phyloP scores from a whole-genome alignment of 495 filamentous ascomycete genomes.

The Aspergillus biplanus region DNA sequence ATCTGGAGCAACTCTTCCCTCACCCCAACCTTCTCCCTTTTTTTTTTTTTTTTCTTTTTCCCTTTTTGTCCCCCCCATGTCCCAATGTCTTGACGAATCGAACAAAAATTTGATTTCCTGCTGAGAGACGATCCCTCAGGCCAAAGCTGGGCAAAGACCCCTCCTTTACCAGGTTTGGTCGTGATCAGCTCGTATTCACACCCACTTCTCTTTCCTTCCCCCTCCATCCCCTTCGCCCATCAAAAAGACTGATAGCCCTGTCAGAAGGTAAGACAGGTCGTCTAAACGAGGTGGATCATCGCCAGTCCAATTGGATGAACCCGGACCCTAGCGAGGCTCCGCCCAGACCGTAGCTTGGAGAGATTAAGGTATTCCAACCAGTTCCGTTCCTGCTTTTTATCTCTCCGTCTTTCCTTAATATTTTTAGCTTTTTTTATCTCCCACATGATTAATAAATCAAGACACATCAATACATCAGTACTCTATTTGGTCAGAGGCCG shows the following conservation, averaged over 20 bases:
- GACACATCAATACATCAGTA: neutral
- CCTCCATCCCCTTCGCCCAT: neutral
- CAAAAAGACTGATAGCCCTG: neutral
- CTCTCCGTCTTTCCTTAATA: neutral
- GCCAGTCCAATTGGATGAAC: slow-evolving; percentile 21
- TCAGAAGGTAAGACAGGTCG: slow-evolving; percentile 14
- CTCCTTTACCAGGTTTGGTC: neutral
- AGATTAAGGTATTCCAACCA: slow-evolving; percentile 29
- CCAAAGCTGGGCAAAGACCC: too few relatives aligned
- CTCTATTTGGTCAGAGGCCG: too few relatives aligned
- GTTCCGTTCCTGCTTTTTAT: slow-evolving; percentile 19
- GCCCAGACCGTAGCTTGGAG: slow-evolving; percentile 33
- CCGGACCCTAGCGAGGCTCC: slow-evolving; percentile 28
- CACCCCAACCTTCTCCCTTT: neutral
- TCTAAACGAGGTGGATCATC: slow-evolving; percentile 28
- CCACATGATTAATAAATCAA: neutral
- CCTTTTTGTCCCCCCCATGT: neutral
- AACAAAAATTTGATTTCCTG: too few relatives aligned
- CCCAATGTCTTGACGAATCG: neutral
- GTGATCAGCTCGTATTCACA: slow-evolving; percentile 2
- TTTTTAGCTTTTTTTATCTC: neutral
- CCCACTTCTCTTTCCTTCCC: neutral
- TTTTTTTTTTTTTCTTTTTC: too few relatives aligned
- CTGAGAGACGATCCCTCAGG: too few relatives aligned
- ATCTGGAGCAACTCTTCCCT: neutral